Conservation (phyloP, 352 stramenopile species). For the Pythium graminicola region DNA sequence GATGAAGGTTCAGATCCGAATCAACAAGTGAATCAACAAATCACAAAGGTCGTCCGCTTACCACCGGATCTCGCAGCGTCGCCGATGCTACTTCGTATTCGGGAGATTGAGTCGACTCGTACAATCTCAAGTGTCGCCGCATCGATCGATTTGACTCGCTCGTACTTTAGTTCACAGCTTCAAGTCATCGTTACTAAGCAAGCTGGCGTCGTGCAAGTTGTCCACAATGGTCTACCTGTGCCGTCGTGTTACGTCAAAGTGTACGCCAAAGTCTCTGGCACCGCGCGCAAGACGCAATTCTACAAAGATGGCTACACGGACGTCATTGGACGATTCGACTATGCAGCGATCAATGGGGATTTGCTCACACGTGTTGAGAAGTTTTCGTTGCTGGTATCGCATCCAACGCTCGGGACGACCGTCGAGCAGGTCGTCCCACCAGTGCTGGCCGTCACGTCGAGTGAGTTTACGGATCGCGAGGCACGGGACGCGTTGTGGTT, state of each 20-base stretch:
- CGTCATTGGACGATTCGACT: conserved; percentile 65
- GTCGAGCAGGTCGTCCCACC: conserved; percentile 42
- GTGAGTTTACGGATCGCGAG: conserved; percentile 22
- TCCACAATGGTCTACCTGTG: conserved; percentile 33
- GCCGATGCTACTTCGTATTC: conserved; percentile 48
- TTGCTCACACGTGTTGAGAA: conserved; percentile 32
- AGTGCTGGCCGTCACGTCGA: conserved; percentile 28
- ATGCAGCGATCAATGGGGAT: conserved; percentile 52
- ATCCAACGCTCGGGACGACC: conserved; percentile 34
- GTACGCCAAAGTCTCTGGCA: conserved; percentile 30
- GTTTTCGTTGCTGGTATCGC: conserved; percentile 44
- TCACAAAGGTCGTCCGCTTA: conserved; percentile 9
- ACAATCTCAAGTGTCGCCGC: conserved; percentile 21
- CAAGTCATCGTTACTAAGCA: conserved; percentile 38
- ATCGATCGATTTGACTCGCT: conserved; percentile 34
- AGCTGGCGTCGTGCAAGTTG: conserved; percentile 47
- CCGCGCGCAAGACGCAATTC: conserved; percentile 29
- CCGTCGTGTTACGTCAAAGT: conserved; percentile 64
- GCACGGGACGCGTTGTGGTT: conserved; percentile 18
- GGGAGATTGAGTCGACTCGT: conserved; percentile 26
- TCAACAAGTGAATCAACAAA: no score
- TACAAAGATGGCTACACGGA: conserved; percentile 84
- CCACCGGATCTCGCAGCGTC: conserved; percentile 19
- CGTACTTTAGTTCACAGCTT: conserved; percentile 46
- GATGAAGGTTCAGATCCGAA: no score